Evolutionary conservation across 768 basidiomycete genomes (phyloP).

Genomic region (Naganishia antarctica): DNA sequence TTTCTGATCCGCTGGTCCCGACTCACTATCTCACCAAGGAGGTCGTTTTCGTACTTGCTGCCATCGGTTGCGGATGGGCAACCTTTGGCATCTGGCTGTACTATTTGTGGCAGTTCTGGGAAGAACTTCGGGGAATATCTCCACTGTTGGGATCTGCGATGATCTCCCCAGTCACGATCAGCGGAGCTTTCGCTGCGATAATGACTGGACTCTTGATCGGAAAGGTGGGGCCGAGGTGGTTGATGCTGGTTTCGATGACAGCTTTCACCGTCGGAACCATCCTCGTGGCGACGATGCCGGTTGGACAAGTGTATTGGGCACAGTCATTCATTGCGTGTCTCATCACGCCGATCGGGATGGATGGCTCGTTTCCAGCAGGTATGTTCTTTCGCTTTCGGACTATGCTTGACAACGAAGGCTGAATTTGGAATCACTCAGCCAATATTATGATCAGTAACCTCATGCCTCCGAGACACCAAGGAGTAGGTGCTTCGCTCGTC

Average conservation of each 20-base stretch:
- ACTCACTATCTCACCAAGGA: conserved; percentile 29
- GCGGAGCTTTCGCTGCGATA: conserved; percentile 31
- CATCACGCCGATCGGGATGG: conserved; percentile 27
- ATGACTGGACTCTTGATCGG: conserved; percentile 29
- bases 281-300: conserved; percentile 27
- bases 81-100: conserved; percentile 31
- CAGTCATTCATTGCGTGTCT: conserved; percentile 27
- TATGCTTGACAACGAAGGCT: no score
- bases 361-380: conserved; percentile 15
- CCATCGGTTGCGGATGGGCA: conserved; percentile 27
- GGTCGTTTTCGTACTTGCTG: conserved; percentile 25
- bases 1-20: conserved; percentile 32
- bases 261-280: conserved; percentile 32
- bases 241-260: conserved; percentile 34
- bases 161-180: conserved; percentile 28
- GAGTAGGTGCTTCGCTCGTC: conserved; percentile 21
- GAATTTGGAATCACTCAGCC: no score
- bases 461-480: conserved; percentile 26
- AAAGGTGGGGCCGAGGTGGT: conserved; percentile 26
- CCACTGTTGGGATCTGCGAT: conserved; percentile 30
- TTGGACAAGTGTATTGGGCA: conserved; percentile 31
- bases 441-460: conserved; percentile 21
- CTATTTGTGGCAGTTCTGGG: conserved; percentile 32
- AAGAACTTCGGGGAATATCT: conserved; percentile 28
- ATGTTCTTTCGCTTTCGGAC: not conserved